Evolutionary conservation across 805 yeast genomes (phyloP).

Genomic region (Hemisphaericaspora nanyangensis): DNA sequence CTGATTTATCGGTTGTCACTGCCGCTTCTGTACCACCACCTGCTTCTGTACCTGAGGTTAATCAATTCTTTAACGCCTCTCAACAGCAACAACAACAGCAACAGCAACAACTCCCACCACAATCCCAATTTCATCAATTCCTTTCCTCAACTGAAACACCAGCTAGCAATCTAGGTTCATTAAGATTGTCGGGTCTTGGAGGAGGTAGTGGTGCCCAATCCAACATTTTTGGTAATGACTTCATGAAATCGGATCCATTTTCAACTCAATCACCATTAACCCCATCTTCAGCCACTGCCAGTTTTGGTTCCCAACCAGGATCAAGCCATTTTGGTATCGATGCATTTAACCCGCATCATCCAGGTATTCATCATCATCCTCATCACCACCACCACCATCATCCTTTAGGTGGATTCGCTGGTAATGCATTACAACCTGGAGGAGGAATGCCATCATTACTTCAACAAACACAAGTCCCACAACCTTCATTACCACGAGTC

Average conservation of each 20-base stretch:
- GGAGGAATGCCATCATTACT: slow-evolving; percentile 31
- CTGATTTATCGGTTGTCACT: slow-evolving; percentile 18
- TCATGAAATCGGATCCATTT: slow-evolving; percentile 19
- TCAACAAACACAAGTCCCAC: slow-evolving; percentile 31
- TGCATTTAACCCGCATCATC: slow-evolving; percentile 10
- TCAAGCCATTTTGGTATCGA: slow-evolving; percentile 25
- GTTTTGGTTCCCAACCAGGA: background rate
- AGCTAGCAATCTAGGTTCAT: slow-evolving; percentile 14
- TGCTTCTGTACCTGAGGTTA: slow-evolving; percentile 1
- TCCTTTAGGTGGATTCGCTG: slow-evolving; percentile 8
- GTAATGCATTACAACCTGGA: background rate
- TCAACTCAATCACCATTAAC: slow-evolving; percentile 7
- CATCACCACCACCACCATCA: slow-evolving; percentile 10
- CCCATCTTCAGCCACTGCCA: slow-evolving; percentile 6
- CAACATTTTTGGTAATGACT: slow-evolving; percentile 22
- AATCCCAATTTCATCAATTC: slow-evolving; percentile 27
- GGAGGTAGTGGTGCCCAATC: slow-evolving; percentile 9
- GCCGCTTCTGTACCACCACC: slow-evolving; percentile 3
- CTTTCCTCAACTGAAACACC: slow-evolving; percentile 12
- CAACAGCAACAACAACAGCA: slow-evolving; percentile 1
- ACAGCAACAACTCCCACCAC: slow-evolving; percentile 4
- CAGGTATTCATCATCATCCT: slow-evolving; percentile 2
- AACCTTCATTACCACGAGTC: slow-evolving; percentile 24
- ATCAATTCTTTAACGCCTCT: background rate
- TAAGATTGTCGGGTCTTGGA: slow-evolving; percentile 2